Evolutionary conservation across 305 asterid genomes (phyloP).

Genomic region (Fraxinus nigra): DNA sequence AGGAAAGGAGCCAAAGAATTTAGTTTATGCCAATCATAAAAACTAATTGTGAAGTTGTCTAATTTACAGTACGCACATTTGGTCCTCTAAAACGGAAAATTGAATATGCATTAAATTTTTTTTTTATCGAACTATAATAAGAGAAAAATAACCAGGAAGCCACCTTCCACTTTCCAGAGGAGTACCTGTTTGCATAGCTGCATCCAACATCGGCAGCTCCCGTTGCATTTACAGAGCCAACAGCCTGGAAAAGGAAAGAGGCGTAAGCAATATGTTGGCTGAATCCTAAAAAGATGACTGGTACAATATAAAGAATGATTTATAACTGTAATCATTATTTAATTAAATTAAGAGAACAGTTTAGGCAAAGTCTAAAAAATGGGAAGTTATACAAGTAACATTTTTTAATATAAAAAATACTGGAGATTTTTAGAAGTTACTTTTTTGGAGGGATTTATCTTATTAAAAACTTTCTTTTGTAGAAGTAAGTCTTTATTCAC

Average conservation of each 20-base stretch:
- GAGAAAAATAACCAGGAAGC: background rate
- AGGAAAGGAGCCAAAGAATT: background rate
- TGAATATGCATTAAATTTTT: background rate
- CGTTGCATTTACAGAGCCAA: background rate
- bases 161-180: constrained; percentile 1
- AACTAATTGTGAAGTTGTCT: background rate
- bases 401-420: background rate
- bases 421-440: background rate
- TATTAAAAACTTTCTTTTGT: background rate
- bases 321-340: background rate
- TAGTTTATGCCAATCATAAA: background rate
- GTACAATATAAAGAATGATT: background rate
- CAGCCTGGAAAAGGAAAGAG: background rate
- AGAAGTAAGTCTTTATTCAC: background rate
- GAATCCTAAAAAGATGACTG: background rate
- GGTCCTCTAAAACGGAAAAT: background rate
- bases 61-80: background rate
- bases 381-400: background rate
- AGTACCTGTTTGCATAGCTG: background rate
- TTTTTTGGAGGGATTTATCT: background rate
- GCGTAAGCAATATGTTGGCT: background rate
- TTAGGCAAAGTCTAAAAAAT: background rate
- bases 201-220: background rate
- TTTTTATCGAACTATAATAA: background rate
- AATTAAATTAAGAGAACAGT: background rate